Base-by-base conservation (phyloP, 2,329 filamentous ascomycete genomes). In the Ascochyta rabiei region DNA sequence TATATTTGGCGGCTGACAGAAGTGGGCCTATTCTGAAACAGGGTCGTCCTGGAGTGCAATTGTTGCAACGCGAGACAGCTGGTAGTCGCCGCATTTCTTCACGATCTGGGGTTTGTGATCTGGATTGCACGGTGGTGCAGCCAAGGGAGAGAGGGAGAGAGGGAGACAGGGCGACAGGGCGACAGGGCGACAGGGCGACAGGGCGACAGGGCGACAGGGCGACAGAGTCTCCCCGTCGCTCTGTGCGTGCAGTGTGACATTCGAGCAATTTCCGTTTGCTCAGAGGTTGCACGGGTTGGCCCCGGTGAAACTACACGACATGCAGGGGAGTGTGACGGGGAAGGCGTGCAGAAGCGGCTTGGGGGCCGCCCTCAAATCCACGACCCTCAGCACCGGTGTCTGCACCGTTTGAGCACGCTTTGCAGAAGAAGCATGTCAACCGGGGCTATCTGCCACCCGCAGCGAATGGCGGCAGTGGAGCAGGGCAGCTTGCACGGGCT, bases 371-470 rank as follows among this genome's bases (percentile, higher is more conserved):
- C 23, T 31, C 6, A 28, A 42, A 47, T 42, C 53, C 48, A 39
- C 30, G 44, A 51, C 19, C 50, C 53, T 38, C 38, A 44, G 39
- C 48, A 33, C 42, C 43, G 53, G 53, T 43, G 42, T 38, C 43
- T 52, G 48, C 42, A 51, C 23, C 46, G 31, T 44, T 18, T 43
- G 53, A 48, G 48, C 42, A 51, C 23, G 52, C 37, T 44, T 18
- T 43, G 53, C 53, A 50, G 48, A 56, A 51, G 48, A 21, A 56
- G 53, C 38, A 51, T 41, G 31, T 51, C 15, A 16, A 26, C 48
- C 53, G 48, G 48, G 48, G 33, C 46, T 55, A 47, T 24, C 23
- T 42, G 35, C 33, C 49, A 3, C 19, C 39, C 24, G 10, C 48
- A 51, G 43, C 53, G 42, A 56, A 56, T 52, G 40, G 34, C 21